Evolutionary conservation across 2,329 filamentous ascomycete species (phyloP).

Genomic region (Trichoderma arundinaceum): DNA sequence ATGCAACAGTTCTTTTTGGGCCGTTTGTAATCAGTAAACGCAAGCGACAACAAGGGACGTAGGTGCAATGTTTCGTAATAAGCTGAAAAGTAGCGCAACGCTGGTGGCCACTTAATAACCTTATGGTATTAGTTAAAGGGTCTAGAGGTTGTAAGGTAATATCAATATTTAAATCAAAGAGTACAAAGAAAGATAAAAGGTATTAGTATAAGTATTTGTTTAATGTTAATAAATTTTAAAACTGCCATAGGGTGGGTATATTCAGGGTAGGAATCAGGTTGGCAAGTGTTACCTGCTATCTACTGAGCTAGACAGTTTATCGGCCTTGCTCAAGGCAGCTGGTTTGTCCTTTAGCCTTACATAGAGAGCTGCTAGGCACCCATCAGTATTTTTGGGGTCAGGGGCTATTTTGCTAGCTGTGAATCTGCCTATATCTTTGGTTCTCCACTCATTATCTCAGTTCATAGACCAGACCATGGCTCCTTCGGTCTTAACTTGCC

Average conservation of each 20-base stretch:
- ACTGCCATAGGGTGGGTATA: not conserved
- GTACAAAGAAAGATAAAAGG: too few species aligned
- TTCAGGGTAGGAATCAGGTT: not conserved
- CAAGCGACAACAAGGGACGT: too few species aligned
- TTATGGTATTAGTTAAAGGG: too few species aligned
- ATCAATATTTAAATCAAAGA: too few species aligned
- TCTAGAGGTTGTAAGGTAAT: too few species aligned
- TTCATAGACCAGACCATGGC: not conserved
- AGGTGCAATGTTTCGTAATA: too few species aligned
- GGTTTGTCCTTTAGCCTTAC: not conserved
- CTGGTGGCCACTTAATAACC: too few species aligned
- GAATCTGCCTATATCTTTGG: not conserved
- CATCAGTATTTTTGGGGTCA: not conserved
- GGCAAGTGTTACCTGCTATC: too few species aligned
- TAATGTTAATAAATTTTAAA: too few species aligned
- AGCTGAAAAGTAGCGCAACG: too few species aligned
- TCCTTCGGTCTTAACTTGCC: not conserved
- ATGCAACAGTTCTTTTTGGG: too few species aligned
- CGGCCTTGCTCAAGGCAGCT: not conserved
- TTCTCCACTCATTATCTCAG: not conserved
- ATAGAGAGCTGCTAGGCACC: conserved; percentile 2
- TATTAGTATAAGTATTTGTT: too few species aligned
- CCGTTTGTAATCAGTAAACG: not conserved
- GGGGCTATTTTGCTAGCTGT: not conserved
- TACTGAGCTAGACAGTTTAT: not conserved